Conservation (phyloP, 129 eudicot genomes). For the Gnaphalium uliginosum region DNA sequence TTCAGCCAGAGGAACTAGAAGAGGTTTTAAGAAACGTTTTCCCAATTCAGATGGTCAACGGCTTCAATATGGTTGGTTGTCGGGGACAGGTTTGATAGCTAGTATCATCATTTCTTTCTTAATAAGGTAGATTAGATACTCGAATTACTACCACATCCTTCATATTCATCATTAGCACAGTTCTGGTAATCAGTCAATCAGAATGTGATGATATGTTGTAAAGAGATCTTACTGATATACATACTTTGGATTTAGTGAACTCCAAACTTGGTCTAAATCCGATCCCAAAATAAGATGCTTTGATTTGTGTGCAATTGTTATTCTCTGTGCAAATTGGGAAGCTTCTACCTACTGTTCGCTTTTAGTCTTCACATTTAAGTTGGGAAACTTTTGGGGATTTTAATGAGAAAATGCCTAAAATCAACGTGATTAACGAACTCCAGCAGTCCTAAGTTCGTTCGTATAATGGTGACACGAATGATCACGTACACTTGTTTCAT, state of each 20-base stretch:
- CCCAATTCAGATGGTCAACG: constrained; percentile 32
- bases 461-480: neutral
- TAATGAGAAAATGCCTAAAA: neutral
- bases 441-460: neutral
- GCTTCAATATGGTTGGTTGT: constrained; percentile 30
- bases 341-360: neutral
- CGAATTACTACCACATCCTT: neutral
- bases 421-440: neutral
- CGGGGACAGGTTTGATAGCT: constrained; percentile 29
- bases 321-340: neutral
- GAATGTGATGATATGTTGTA: constrained; percentile 12
- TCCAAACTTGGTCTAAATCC: constrained; percentile 1
- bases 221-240: neutral
- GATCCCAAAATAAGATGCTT: neutral
- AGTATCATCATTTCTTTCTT: constrained; percentile 21
- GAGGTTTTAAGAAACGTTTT: constrained; percentile 32
- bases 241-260: constrained; percentile 10
- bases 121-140: constrained; percentile 2
- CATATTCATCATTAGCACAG: neutral
- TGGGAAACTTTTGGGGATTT: neutral
- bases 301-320: neutral
- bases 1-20: constrained; percentile 20
- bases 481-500: too few species aligned
- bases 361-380: neutral
- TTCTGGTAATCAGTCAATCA: neutral